These are phyloP conservation scores for Vigna radiata DNA, from an alignment of 306 rosid genomes.

Conservation along the genomic window DNA sequence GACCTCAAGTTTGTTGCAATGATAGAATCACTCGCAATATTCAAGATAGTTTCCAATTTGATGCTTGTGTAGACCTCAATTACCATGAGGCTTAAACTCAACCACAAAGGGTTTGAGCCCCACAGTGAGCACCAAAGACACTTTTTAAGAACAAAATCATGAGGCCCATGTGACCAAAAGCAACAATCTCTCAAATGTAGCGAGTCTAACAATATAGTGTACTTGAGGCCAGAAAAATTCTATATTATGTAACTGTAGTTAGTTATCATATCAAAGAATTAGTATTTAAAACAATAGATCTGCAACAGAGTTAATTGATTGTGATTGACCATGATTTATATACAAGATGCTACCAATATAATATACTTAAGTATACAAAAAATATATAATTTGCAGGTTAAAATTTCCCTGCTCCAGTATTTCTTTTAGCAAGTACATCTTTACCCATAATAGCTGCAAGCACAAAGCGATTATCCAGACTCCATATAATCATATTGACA, in stretches of 20 bases:
- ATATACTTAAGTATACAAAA: slow-evolving; percentile 26
- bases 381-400: not conserved
- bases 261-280: slow-evolving; percentile 23
- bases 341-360: slow-evolving; percentile 24
- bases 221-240: not conserved
- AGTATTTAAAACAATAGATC: slow-evolving; percentile 7
- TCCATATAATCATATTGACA: slow-evolving; percentile 94
- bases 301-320: not conserved
- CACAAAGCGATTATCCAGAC: slow-evolving; percentile 93
- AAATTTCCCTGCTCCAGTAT: slow-evolving; percentile 12
- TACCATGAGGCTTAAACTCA: not conserved
- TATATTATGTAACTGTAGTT: not conserved
- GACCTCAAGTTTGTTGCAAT: not conserved
- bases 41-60: not conserved
- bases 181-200: not conserved
- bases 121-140: not conserved
- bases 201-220: not conserved
- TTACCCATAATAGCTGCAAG: slow-evolving; percentile 97
- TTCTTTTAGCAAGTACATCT: slow-evolving; percentile 29
- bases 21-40: not conserved
- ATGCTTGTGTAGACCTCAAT: not conserved
- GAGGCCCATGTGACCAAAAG: not conserved
- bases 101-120: not conserved
- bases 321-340: not conserved
- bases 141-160: not conserved